Percentiles rank a stretch among this genome's conserved stretches.
Conservation (phyloP, 352 stramenopile species). For the Pythium chondricola region DNA sequence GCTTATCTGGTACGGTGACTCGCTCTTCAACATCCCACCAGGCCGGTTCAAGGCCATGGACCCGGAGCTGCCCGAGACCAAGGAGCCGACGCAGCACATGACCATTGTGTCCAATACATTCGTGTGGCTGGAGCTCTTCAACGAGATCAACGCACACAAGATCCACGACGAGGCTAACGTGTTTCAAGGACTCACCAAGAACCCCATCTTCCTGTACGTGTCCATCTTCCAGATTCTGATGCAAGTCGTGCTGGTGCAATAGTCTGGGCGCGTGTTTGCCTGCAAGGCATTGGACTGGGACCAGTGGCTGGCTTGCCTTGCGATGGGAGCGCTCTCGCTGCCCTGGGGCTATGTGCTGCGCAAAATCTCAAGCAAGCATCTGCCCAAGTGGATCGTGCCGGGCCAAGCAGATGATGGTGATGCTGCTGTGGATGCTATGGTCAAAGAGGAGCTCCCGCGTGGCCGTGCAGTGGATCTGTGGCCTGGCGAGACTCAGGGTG, state of each 20-base stretch:
- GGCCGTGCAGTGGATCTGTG: no score
- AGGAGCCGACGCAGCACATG: conserved; percentile 89
- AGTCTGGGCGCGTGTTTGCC: conserved; percentile 78
- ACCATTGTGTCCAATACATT: conserved; percentile 98
- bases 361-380: conserved; percentile 37
- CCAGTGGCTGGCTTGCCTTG: conserved; percentile 57
- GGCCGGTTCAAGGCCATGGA: conserved; percentile 34
- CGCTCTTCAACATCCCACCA: conserved; percentile 38
- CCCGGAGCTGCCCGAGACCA: conserved; percentile 51
- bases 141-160: conserved; percentile 84
- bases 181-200: not conserved
- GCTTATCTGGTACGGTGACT: conserved; percentile 76
- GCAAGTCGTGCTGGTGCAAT: conserved; percentile 94
- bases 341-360: conserved; percentile 51
- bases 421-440: no score
- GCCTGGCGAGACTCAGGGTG: no score
- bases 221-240: conserved; percentile 87
- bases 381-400: conserved; percentile 47
- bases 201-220: not conserved
- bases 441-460: no score
- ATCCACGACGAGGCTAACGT: conserved; percentile 86
- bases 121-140: conserved; percentile 96
- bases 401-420: no score
- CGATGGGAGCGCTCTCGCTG: conserved; percentile 32
- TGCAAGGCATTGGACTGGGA: conserved; percentile 33